A percentile compares a stretch with the other conserved stretches of the same genome.
Evolutionary conservation across 2,329 filamentous ascomycete genomes (phyloP).

Genomic region (Penicillium sp.): DNA sequence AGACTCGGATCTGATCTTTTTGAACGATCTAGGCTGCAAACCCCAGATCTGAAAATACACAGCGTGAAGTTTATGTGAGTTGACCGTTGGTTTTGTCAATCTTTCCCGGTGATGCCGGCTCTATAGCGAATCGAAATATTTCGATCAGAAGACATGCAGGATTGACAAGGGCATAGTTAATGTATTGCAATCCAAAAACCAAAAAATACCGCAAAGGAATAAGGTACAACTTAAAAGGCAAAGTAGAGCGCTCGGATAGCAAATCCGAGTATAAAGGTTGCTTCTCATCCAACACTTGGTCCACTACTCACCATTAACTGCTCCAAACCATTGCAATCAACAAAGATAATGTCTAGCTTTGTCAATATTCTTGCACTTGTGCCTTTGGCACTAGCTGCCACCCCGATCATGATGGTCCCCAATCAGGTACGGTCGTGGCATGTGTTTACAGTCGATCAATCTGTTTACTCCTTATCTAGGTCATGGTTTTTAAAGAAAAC

Average conservation of each 20-base stretch:
- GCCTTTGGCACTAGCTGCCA: conserved; percentile 1
- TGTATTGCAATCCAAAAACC: not conserved
- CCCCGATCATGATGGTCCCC: not conserved
- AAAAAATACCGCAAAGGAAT: not conserved
- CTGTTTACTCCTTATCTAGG: not conserved
- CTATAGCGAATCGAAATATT: not conserved
- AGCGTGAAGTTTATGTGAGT: not conserved
- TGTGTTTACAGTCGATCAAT: not conserved
- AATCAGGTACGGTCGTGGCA: not conserved
- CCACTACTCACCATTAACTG: not conserved
- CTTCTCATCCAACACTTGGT: not conserved
- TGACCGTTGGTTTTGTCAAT: not conserved
- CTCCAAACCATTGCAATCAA: not conserved
- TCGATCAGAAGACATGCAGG: not conserved
- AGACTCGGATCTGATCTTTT: not conserved
- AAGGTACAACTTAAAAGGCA: not conserved
- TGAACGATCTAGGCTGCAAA: not conserved
- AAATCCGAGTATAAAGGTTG: not conserved
- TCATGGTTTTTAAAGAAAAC: conserved; percentile 4
- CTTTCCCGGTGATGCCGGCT: not conserved
- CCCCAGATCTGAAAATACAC: not conserved
- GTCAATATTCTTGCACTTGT: not conserved
- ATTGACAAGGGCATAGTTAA: not conserved
- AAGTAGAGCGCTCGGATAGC: not conserved
- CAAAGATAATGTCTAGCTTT: not conserved